These are phyloP conservation scores for Daldinia concentrica DNA, from an alignment of 495 filamentous ascomycete genomes.

Conservation along the genomic window DNA sequence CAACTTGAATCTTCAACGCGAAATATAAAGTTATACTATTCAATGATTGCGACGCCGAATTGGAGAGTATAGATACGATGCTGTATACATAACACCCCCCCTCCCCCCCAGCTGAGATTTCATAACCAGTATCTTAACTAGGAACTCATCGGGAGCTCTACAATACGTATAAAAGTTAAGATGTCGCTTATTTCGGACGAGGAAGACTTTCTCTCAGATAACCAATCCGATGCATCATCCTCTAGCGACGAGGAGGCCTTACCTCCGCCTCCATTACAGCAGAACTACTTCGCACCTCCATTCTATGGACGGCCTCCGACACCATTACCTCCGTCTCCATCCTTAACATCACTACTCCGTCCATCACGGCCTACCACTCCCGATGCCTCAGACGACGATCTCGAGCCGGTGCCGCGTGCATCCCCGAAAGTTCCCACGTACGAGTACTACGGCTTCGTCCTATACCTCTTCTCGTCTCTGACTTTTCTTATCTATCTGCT, in stretches of 20 bases:
- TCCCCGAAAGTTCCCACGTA: slow-evolving; percentile 95
- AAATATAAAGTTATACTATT: not conserved
- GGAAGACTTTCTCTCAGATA: slow-evolving; percentile 55
- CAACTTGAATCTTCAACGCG: not conserved
- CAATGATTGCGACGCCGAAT: not conserved
- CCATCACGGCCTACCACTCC: slow-evolving; percentile 92
- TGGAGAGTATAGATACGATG: not conserved
- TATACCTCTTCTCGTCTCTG: slow-evolving; percentile 85
- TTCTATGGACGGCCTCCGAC: slow-evolving; percentile 91
- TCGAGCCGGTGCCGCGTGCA: slow-evolving; percentile 83
- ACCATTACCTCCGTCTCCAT: slow-evolving; percentile 91
- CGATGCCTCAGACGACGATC: slow-evolving; percentile 87
- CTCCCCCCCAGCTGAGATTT: not conserved
- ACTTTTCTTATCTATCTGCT: slow-evolving; percentile 89
- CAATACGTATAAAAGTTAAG: slow-evolving; percentile 13
- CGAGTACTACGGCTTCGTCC: slow-evolving; percentile 98
- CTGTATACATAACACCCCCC: not conserved
- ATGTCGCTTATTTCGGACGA: slow-evolving; percentile 63
- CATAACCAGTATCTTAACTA: not conserved
- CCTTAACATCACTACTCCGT: slow-evolving; percentile 92
- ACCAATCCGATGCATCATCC: slow-evolving; percentile 46
- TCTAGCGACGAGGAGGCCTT: slow-evolving; percentile 41
- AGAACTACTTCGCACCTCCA: slow-evolving; percentile 79
- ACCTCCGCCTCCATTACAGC: slow-evolving; percentile 52
- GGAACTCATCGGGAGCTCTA: not conserved